phyloP scores from a whole-genome alignment of 495 filamentous ascomycete genomes.

The Penicillium riverlandense region DNA sequence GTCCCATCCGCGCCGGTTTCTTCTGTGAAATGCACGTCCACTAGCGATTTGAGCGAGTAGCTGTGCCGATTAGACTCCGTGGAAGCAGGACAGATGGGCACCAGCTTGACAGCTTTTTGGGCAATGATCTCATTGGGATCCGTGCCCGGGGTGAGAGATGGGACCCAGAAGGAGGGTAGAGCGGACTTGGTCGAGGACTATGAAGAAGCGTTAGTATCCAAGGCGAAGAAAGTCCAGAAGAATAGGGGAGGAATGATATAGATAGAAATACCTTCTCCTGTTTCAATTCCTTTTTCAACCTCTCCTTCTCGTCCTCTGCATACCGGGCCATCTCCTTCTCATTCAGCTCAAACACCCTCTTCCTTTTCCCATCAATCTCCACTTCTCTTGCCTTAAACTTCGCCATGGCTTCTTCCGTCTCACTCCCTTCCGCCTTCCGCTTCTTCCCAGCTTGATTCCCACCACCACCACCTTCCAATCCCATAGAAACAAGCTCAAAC shows the following conservation, averaged over 20 bases:
- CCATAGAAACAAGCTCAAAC: constrained; percentile 39
- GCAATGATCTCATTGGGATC: constrained; percentile 41
- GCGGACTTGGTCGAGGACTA: constrained; percentile 53
- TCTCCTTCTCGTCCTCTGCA: constrained; percentile 59
- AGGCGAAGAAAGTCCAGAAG: not conserved
- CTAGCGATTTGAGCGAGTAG: constrained; percentile 76
- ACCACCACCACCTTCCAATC: constrained; percentile 19
- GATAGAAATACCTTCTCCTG: constrained; percentile 58
- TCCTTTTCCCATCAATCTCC: constrained; percentile 46
- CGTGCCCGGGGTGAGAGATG: constrained; percentile 66
- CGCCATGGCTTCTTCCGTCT: constrained; percentile 11
- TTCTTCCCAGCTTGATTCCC: constrained; percentile 11
- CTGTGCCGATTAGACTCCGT: constrained; percentile 60
- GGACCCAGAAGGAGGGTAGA: constrained; percentile 93
- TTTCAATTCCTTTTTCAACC: constrained; percentile 59
- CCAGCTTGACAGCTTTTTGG: constrained; percentile 58
- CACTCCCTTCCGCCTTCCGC: constrained; percentile 22
- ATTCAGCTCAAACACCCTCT: constrained; percentile 65
- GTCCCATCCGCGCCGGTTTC: constrained; percentile 49
- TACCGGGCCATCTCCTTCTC: constrained; percentile 71
- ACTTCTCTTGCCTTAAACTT: constrained; percentile 55
- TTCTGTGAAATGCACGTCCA: constrained; percentile 74
- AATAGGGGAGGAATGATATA: not conserved
- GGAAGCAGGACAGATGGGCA: constrained; percentile 76
- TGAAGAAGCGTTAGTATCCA: constrained; percentile 5